Evolutionary conservation across 2,329 filamentous ascomycete species (phyloP).

Genomic region (Cytospora leucostoma): DNA sequence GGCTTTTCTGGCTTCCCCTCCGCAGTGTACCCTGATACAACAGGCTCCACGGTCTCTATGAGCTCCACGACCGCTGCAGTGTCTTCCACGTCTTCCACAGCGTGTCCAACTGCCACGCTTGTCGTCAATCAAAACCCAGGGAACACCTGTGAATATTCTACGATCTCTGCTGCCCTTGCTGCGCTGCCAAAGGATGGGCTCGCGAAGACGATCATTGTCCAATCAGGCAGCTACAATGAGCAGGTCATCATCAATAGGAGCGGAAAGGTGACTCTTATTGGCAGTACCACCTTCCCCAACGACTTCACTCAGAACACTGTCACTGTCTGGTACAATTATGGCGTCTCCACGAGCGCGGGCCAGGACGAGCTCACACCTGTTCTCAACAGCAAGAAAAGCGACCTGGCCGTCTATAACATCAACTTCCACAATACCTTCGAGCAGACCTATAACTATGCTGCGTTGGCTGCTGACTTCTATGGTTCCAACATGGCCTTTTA

Average conservation of each 20-base stretch:
- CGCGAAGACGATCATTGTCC: constrained; percentile 43
- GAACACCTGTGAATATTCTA: constrained; percentile 40
- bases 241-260: constrained; percentile 43
- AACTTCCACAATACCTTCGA: constrained; percentile 41
- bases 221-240: constrained; percentile 44
- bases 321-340: constrained; percentile 40
- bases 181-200: constrained; percentile 45
- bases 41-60: no score
- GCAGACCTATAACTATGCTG: constrained; percentile 31
- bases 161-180: constrained; percentile 45
- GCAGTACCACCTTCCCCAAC: constrained; percentile 37
- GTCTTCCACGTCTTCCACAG: constrained; percentile 13
- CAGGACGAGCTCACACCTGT: constrained; percentile 47
- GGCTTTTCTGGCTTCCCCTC: constrained; percentile 27
- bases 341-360: constrained; percentile 42
- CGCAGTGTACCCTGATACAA: constrained; percentile 10
- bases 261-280: constrained; percentile 42
- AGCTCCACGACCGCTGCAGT: constrained; percentile 10
- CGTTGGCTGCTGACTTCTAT: constrained; percentile 38
- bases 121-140: constrained; percentile 38
- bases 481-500: constrained; percentile 40
- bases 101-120: constrained; percentile 35
- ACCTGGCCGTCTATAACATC: constrained; percentile 54
- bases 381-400: constrained; percentile 46
- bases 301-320: constrained; percentile 42